phyloP scores from a whole-genome alignment of 2,329 filamentous ascomycete species.

The Fonsecaea multimorphosa region DNA sequence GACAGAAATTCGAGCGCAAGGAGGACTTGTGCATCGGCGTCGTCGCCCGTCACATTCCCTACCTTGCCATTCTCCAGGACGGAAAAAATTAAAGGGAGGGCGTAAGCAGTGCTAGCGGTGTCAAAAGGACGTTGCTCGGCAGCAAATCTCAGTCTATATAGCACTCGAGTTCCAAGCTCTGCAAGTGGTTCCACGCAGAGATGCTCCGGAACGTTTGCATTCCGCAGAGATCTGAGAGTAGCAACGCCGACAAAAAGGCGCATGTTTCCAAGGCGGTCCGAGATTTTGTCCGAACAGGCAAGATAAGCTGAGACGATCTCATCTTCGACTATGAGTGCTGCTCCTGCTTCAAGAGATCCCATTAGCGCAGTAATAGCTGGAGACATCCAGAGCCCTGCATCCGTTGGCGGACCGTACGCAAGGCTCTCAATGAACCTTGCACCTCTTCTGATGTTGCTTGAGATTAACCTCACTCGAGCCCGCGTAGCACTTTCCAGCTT shows the following conservation, averaged over 20 bases:
- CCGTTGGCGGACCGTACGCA: conserved; percentile 84
- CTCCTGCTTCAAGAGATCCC: conserved; percentile 77
- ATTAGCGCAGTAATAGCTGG: conserved; percentile 76
- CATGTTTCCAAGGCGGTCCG: conserved; percentile 74
- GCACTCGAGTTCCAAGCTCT: conserved; percentile 79
- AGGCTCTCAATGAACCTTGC: conserved; percentile 85
- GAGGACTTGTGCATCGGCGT: conserved; percentile 86
- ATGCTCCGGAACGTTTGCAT: conserved; percentile 73
- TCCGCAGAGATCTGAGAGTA: conserved; percentile 77
- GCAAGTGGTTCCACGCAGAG: conserved; percentile 81
- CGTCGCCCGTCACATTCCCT: conserved; percentile 69
- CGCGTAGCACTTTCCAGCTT: conserved; percentile 85
- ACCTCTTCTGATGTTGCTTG: conserved; percentile 76
- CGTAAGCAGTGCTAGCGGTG: conserved; percentile 82
- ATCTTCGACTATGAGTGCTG: conserved; percentile 80
- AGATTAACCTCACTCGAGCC: conserved; percentile 70
- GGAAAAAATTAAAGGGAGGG: conserved; percentile 79
- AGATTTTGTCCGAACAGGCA: conserved; percentile 75
- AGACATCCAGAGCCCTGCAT: conserved; percentile 86
- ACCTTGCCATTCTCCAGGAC: conserved; percentile 81
- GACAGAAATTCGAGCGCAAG: conserved; percentile 86
- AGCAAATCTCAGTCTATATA: conserved; percentile 88
- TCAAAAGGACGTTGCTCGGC: conserved; percentile 96
- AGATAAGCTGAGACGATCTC: conserved; percentile 79
- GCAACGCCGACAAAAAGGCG: conserved; percentile 86